phyloP scores from a whole-genome alignment of 805 yeast species.

The Wickerhamiella domercqiae region DNA sequence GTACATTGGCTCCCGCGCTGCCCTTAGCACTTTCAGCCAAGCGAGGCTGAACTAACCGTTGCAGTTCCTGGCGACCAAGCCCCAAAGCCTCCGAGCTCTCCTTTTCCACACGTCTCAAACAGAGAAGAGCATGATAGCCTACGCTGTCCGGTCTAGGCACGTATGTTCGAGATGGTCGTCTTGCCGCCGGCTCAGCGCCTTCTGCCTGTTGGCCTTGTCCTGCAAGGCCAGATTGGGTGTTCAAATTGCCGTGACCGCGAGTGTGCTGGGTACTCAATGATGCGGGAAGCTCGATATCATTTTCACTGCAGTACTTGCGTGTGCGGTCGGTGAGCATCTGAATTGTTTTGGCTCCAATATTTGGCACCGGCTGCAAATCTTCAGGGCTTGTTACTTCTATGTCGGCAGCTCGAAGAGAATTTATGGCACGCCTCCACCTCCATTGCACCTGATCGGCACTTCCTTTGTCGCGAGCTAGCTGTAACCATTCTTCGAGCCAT shows the following conservation, averaged over 20 bases:
- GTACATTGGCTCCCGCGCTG: conserved; percentile 11
- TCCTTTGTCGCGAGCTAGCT: conserved; percentile 16
- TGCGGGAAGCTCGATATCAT: conserved; percentile 34
- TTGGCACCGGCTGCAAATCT: conserved; percentile 44
- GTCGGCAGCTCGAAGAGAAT: conserved; percentile 3
- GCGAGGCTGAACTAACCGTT: conserved; percentile 18
- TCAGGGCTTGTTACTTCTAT: conserved; percentile 25
- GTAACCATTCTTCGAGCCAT: too few relatives aligned
- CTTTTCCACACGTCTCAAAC: conserved; percentile 13
- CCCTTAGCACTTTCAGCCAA: conserved; percentile 14
- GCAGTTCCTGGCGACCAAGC: conserved; percentile 44
- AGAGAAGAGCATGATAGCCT: conserved; percentile 14
- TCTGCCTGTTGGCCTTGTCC: conserved; percentile 5
- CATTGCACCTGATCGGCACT: conserved; percentile 1
- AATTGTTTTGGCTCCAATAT: conserved; percentile 59
- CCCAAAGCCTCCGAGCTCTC: conserved; percentile 31
- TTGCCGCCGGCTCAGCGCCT: conserved; percentile 8
- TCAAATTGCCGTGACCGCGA: neutral
- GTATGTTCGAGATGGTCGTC: conserved; percentile 12
- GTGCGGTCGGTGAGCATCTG: conserved; percentile 34
- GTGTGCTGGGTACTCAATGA: conserved; percentile 3
- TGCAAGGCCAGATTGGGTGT: neutral
- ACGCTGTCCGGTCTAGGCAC: conserved; percentile 15
- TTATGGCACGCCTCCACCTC: conserved; percentile 7
- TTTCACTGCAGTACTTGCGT: conserved; percentile 38